Evolutionary conservation across 805 yeast species (phyloP).

Genomic region (Brettanomyces bruxellensis): DNA sequence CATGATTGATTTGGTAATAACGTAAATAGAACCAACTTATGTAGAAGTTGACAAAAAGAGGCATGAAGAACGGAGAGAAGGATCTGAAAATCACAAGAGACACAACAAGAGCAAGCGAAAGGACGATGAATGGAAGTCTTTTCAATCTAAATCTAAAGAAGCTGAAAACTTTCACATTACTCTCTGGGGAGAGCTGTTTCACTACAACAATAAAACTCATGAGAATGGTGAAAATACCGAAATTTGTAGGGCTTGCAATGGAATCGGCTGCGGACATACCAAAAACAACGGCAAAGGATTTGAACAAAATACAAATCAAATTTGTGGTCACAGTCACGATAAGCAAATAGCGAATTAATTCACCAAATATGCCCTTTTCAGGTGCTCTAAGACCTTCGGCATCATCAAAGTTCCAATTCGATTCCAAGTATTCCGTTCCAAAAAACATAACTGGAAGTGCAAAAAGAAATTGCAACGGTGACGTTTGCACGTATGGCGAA

Average conservation of each 20-base stretch:
- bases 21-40: constrained; percentile 71
- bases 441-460: constrained; percentile 29
- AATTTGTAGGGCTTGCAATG: constrained; percentile 39
- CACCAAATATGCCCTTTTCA: constrained; percentile 16
- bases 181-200: constrained; percentile 52
- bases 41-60: constrained; percentile 50
- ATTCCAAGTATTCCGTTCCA: constrained; percentile 39
- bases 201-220: constrained; percentile 49
- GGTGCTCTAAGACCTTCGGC: constrained; percentile 6
- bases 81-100: constrained; percentile 34
- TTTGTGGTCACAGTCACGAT: constrained; percentile 52
- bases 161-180: constrained; percentile 39
- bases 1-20: constrained; percentile 51
- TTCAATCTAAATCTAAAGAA: constrained; percentile 12
- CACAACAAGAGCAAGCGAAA: constrained; percentile 5
- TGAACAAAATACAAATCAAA: constrained; percentile 36
- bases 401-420: constrained; percentile 32
- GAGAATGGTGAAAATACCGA: constrained; percentile 39
- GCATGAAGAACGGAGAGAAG: constrained; percentile 42
- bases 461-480: constrained; percentile 35
- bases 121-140: constrained; percentile 12
- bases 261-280: constrained; percentile 26
- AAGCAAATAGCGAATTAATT: constrained; percentile 40
- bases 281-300: constrained; percentile 18
- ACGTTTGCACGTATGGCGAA: constrained; percentile 56